Percentiles rank a stretch among this genome's conserved stretches.
Conservation (phyloP, 192 early-diverging fungal genomes). For the Umbelopsis isabellina region DNA sequence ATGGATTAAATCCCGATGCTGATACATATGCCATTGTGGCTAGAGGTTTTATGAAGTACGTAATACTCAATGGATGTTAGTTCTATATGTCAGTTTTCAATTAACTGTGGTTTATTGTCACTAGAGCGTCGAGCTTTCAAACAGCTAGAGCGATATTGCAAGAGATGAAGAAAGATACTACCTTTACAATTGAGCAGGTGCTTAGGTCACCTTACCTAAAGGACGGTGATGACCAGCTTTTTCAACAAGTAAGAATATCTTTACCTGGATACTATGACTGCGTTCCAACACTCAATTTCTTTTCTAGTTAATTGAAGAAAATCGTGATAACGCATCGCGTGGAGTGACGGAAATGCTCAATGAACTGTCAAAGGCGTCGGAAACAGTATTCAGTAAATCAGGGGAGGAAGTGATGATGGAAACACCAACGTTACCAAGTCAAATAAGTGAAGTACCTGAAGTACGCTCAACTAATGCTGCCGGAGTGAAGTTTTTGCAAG, state of each 20-base stretch:
- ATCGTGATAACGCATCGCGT: constrained; percentile 11
- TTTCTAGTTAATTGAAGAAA: constrained; percentile 29
- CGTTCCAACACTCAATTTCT: not conserved
- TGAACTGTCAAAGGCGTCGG: constrained; percentile 29
- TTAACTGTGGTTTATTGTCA: not conserved
- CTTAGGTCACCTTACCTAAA: constrained; percentile 43
- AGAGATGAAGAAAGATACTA: constrained; percentile 44
- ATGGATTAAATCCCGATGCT: constrained; percentile 61
- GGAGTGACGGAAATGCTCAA: constrained; percentile 39
- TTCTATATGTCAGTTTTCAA: constrained; percentile 18
- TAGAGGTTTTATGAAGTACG: constrained; percentile 65
- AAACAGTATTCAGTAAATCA: constrained; percentile 7
- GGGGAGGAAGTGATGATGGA: not conserved
- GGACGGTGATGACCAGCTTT: not conserved
- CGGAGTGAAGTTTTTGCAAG: constrained; percentile 78
- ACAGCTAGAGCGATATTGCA: constrained; percentile 49
- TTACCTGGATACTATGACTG: not conserved
- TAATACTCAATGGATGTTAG: constrained; percentile 15
- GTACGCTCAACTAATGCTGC: constrained; percentile 46
- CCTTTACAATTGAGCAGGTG: constrained; percentile 30
- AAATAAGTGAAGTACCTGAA: constrained; percentile 19
- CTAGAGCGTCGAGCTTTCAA: constrained; percentile 47
- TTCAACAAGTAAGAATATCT: not conserved
- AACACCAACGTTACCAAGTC: not conserved
- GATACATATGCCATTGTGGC: constrained; percentile 82